A percentile compares a stretch with the other conserved stretches of the same genome.
Conservation (phyloP, 192 early-diverging fungal species). For the Backusella circina region DNA sequence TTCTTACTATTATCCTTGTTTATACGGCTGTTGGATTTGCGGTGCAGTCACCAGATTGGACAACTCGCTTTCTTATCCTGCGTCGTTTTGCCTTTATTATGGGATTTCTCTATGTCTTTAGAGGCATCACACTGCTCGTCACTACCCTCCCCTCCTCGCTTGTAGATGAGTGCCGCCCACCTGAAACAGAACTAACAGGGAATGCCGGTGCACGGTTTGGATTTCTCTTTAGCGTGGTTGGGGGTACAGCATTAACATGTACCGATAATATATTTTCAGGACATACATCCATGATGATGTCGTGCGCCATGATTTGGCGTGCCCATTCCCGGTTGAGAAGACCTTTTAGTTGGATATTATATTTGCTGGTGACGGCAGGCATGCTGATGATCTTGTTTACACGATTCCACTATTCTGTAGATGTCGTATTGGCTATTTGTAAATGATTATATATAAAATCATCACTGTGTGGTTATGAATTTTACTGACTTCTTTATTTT, state of each 20-base stretch:
- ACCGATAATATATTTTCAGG: constrained; percentile 64
- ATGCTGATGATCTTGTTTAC: constrained; percentile 50
- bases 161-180: constrained; percentile 33
- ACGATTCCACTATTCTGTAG: constrained; percentile 57
- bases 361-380: constrained; percentile 35
- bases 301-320: constrained; percentile 52
- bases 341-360: constrained; percentile 36
- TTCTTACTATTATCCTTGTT: constrained; percentile 44
- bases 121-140: constrained; percentile 51
- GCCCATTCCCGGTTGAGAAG: constrained; percentile 46
- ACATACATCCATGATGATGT: constrained; percentile 54
- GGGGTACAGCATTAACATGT: constrained; percentile 49
- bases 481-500: neutral
- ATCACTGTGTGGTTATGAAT: too few relatives aligned
- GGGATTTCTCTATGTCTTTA: constrained; percentile 48
- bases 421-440: constrained; percentile 51
- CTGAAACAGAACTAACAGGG: constrained; percentile 29
- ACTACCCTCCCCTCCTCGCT: constrained; percentile 53
- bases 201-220: constrained; percentile 39
- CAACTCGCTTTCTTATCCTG: constrained; percentile 45
- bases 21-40: constrained; percentile 40
- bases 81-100: constrained; percentile 53
- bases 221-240: constrained; percentile 44
- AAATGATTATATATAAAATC: neutral
- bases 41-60: constrained; percentile 43